Percentiles rank a stretch among this genome's conserved stretches.
These are phyloP conservation scores for Posidonia australis DNA, from an alignment of 106 monocot genomes.

Conservation along the genomic window DNA sequence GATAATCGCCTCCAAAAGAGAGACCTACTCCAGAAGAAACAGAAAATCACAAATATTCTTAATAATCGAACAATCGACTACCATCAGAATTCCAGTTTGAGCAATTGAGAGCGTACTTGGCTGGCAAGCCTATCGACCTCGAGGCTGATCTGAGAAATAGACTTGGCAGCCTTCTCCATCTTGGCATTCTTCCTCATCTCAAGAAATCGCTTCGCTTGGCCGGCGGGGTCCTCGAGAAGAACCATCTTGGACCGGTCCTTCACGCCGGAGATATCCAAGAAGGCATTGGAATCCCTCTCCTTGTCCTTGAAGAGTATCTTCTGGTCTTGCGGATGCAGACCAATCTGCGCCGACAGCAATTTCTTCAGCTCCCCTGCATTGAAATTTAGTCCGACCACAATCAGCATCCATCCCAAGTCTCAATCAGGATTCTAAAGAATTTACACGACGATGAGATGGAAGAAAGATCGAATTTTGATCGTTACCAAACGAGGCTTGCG, in stretches of 20 bases:
- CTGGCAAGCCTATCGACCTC: conserved; percentile 63
- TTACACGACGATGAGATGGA: background rate
- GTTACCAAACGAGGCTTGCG: conserved; percentile 72
- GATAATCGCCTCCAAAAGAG: conserved; percentile 38
- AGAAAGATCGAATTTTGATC: background rate
- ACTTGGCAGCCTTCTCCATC: conserved; percentile 46
- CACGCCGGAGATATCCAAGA: conserved; percentile 59
- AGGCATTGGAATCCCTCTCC: conserved; percentile 45
- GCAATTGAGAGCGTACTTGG: conserved; percentile 26
- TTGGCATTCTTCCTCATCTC: conserved; percentile 25
- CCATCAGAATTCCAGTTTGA: background rate
- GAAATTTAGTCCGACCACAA: background rate
- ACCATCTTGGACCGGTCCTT: conserved; percentile 64
- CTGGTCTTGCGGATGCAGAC: conserved; percentile 63
- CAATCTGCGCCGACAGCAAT: conserved; percentile 37
- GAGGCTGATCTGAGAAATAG: conserved; percentile 40
- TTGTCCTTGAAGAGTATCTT: conserved; percentile 69
- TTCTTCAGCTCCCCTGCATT: conserved; percentile 73
- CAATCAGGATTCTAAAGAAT: background rate
- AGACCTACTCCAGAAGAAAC: conserved; percentile 29
- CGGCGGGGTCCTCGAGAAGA: conserved; percentile 49
- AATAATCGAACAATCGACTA: too few relatives aligned
- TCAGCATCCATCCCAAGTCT: background rate
- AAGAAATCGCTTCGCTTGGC: conserved; percentile 62
- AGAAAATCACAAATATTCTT: background rate